A percentile compares a stretch with the other conserved stretches of the same genome.
These are phyloP conservation scores for Digitaria exilis DNA, from an alignment of 202 grass and related monocot species.

Conservation along the genomic window DNA sequence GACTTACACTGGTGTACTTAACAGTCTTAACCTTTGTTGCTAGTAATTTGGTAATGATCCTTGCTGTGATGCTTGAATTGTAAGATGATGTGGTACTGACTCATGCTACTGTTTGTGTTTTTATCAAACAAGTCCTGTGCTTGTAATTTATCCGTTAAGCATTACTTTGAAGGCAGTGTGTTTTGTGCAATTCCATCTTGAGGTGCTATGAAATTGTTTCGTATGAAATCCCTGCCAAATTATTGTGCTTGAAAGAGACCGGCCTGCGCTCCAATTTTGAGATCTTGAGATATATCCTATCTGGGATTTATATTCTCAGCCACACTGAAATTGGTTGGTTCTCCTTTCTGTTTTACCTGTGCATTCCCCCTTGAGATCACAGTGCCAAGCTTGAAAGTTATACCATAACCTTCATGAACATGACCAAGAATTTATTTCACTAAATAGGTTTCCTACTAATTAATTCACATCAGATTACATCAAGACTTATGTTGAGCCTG, in stretches of 20 bases:
- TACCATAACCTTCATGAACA: neutral
- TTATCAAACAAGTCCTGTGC: neutral
- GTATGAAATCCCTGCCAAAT: neutral
- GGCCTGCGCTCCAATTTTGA: neutral
- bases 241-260: neutral
- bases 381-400: slow-evolving; percentile 1
- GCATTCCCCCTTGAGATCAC: neutral
- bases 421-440: slow-evolving; percentile 20
- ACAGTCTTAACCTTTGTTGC: neutral
- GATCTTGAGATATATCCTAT: neutral
- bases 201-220: neutral
- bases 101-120: neutral
- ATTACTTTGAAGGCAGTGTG: neutral
- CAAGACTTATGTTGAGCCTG: slow-evolving; percentile 56
- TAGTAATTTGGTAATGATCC: neutral
- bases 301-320: neutral
- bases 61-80: neutral
- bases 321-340: neutral
- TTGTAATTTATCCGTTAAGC: neutral
- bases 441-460: slow-evolving; percentile 18
- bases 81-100: neutral
- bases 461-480: slow-evolving; percentile 11
- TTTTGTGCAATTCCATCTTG: neutral
- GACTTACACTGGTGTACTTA: neutral
- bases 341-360: neutral